A percentile compares a stretch with the other conserved stretches of the same genome.
phyloP scores from a whole-genome alignment of 495 filamentous ascomycete genomes.

The Penicillium desertorum region DNA sequence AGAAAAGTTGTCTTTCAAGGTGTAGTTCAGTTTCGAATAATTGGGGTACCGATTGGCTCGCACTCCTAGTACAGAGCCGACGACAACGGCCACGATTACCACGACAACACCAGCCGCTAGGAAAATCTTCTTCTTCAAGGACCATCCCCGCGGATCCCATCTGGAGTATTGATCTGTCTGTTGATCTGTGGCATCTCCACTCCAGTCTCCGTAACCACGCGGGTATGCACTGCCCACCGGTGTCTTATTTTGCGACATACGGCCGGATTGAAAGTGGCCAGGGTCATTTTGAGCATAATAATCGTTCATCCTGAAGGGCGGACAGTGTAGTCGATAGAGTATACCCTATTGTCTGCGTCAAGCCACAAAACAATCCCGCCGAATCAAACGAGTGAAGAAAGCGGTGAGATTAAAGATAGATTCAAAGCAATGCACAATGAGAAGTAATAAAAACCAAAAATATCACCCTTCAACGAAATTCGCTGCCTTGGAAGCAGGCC shows the following conservation, averaged over 20 bases:
- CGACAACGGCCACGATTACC: constrained; percentile 45
- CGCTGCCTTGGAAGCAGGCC: constrained; percentile 3
- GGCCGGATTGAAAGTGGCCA: background rate
- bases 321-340: background rate
- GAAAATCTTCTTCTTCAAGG: constrained; percentile 22
- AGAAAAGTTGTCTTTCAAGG: constrained; percentile 42
- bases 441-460: background rate
- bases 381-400: background rate
- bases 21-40: constrained; percentile 46
- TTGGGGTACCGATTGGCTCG: constrained; percentile 42
- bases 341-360: background rate
- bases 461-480: background rate
- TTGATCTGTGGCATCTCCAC: background rate
- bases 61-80: constrained; percentile 48
- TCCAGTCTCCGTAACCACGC: background rate
- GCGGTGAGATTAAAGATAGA: background rate
- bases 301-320: background rate
- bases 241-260: background rate
- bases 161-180: constrained; percentile 4
- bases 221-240: background rate
- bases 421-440: background rate
- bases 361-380: background rate
- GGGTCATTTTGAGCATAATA: constrained; percentile 1
- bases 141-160: constrained; percentile 27
- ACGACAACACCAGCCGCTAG: constrained; percentile 31